Evolutionary conservation across 2,329 filamentous ascomycete species (phyloP), one percentile per base, ranked within the genome.

Genomic region (Nannizziopsis arthrosporioides): DNA sequence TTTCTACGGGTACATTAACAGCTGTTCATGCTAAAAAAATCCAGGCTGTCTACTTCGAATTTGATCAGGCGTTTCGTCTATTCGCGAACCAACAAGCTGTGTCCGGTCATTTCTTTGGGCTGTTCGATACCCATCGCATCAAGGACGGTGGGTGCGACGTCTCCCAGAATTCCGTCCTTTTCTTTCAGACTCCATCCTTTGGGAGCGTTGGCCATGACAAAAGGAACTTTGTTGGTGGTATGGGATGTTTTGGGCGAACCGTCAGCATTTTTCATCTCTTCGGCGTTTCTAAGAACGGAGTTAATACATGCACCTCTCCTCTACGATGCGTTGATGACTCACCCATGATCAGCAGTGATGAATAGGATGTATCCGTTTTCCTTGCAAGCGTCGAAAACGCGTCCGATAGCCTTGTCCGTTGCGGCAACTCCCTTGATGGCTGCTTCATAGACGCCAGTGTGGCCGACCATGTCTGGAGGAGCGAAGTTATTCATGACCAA

Each of bases 401-500:
- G 80, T 60, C 87, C 88, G 60, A 98, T 98, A 47, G 85, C 90
- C 73, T 84, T 85, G 68, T 98, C 92, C 10, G 92, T 98, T 56
- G 90, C 82, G 57, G 81, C 75, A 58, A 84, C 83, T 59, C 82
- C 92, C 61, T 92, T 64, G 54, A 98, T 82, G 49, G 92, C 92
- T 27, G 92, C 90, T 60, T 96, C 83, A 71, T 96, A 96, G 52
- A 94, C 88, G 63, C 92, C 92, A 9, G 92, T 98, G 74, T 98
- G 92, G 58, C 92, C 92, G 56, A 98, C 92, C 92, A 98, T 98
- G 72, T 98, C 92, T 14, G 92, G 92, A 37, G 92, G 92, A 37
- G 92, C 92, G 70, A 98, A 96, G 80, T 98, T 98, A 81, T 96
- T 95, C 92, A 98, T 98, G 68, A 98, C 76, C 64, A 98, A 96